phyloP scores from a whole-genome alignment of 352 stramenopile species.

The Pythium aristosporum region DNA sequence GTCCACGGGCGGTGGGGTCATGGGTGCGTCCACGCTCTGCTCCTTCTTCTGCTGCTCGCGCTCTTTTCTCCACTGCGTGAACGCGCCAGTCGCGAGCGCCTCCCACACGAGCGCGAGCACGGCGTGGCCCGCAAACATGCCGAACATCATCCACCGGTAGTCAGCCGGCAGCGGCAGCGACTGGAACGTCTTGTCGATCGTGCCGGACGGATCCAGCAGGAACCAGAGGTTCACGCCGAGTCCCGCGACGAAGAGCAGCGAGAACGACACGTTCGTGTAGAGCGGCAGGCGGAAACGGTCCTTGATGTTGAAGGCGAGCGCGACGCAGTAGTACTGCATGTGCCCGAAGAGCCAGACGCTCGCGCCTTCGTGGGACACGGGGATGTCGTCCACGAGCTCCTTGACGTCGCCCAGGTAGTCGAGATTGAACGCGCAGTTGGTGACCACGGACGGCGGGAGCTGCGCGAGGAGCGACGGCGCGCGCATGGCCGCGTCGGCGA shows the following conservation, averaged over 20 bases:
- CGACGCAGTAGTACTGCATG: slow-evolving; percentile 50
- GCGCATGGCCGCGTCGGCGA: slow-evolving; percentile 26
- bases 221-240: slow-evolving; percentile 52
- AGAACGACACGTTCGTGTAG: slow-evolving; percentile 48
- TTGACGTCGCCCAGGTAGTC: slow-evolving; percentile 24
- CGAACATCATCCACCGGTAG: slow-evolving; percentile 43
- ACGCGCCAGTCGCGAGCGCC: slow-evolving; percentile 12
- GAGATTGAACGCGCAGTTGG: slow-evolving; percentile 36
- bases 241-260: slow-evolving; percentile 25
- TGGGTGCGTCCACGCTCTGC: too few relatives aligned
- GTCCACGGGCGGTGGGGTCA: too few relatives aligned
- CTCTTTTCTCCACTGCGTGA: slow-evolving; percentile 7
- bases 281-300: slow-evolving; percentile 50
- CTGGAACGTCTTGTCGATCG: slow-evolving; percentile 46
- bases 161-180: slow-evolving; percentile 37
- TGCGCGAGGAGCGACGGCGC: slow-evolving; percentile 4
- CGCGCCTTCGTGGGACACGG: slow-evolving; percentile 47
- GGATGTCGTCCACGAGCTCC: slow-evolving; percentile 33
- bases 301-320: slow-evolving; percentile 54
- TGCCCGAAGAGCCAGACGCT: slow-evolving; percentile 61
- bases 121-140: slow-evolving; percentile 42
- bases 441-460: neutral
- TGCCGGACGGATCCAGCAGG: slow-evolving; percentile 38
- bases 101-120: slow-evolving; percentile 23
- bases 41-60: neutral